Evolutionary conservation across 371 early-diverging fungal genomes (phyloP).

Genomic region (Syncephalastrum sp.): DNA sequence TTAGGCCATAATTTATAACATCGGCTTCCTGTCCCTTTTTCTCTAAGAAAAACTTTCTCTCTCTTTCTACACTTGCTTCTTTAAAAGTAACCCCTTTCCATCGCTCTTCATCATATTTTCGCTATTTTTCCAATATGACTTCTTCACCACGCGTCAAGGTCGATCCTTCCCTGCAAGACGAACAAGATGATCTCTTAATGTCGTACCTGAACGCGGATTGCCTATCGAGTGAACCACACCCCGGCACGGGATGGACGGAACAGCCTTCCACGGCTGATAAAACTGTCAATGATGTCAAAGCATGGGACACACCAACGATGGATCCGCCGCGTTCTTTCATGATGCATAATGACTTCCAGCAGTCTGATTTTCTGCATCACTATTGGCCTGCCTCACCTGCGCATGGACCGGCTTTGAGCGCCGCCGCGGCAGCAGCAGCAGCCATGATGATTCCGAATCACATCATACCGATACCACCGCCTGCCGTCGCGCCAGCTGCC

Average conservation of each 20-base stretch:
- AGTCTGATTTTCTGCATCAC: no score
- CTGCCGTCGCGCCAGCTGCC: neutral
- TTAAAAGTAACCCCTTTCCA: neutral
- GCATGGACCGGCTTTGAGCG: neutral
- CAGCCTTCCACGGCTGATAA: no score
- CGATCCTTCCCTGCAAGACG: constrained; percentile 23
- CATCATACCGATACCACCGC: no score
- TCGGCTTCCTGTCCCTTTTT: constrained; percentile 2
- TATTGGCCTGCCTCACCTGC: neutral
- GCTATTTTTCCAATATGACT: neutral
- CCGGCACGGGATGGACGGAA: no score
- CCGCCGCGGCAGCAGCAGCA: constrained; percentile 1
- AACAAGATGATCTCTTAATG: constrained; percentile 34
- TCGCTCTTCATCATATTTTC: no score
- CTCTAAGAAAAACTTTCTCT: neutral
- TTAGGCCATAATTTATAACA: constrained; percentile 12
- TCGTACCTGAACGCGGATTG: constrained; percentile 39
- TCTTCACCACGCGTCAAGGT: constrained; percentile 15
- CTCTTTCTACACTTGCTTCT: constrained; percentile 11
- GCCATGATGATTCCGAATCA: no score
- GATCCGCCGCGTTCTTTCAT: no score
- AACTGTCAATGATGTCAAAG: neutral
- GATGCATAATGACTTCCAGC: no score
- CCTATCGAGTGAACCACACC: constrained; percentile 12
- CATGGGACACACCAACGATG: neutral